Evolutionary conservation across 1,139 yeast genomes (phyloP), one percentile per base, ranked within the genome.

Genomic region (Magnusiomyces magnusii): DNA sequence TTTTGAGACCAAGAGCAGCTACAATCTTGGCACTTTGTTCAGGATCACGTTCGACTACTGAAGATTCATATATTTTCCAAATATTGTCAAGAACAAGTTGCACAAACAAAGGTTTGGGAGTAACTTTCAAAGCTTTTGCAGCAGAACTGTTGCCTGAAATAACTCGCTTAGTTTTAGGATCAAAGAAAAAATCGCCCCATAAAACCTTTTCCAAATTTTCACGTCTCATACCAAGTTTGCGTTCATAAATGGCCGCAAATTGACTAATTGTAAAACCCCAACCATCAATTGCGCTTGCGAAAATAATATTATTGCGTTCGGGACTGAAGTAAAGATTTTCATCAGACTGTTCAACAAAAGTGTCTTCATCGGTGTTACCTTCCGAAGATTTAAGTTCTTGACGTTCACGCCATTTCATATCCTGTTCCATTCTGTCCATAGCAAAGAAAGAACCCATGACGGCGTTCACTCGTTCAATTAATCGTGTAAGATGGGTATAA

Each of bases 211-310:
- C 84, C 54, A 95, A 78, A 59, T 84, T 90, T 41, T 82, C 81
- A 62, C 91, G 84, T 63, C 90, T 87, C 65, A 93, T 87, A 0
- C 97, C 97, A 44, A 93, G 76, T 68, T 90, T 91, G 47, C 84
- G 82, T 74, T 87, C 95, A 69, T 90, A 90, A 49, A 95, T 84
- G 60, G 87, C 85, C 3, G 97, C 89, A 74, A 93, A 87, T 61
- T 95, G 96, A 60, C 88, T 83, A 47, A 95, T 78, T 56, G 91
- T 87, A 72, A 95, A 95, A 0, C 98, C 99, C 99, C 99, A 95
- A 2, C 98, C 98, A 73, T 93, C 99, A 27, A 87, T 78, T 0
- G 99, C 99, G 50, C 96, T 86, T 0, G 97, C 92, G 75, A 95
- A 93, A 1, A 95, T 84, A 5, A 95, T 98, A 69, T 95, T 95